phyloP scores from a whole-genome alignment of 768 basidiomycete genomes.

The Trametes elegans region DNA sequence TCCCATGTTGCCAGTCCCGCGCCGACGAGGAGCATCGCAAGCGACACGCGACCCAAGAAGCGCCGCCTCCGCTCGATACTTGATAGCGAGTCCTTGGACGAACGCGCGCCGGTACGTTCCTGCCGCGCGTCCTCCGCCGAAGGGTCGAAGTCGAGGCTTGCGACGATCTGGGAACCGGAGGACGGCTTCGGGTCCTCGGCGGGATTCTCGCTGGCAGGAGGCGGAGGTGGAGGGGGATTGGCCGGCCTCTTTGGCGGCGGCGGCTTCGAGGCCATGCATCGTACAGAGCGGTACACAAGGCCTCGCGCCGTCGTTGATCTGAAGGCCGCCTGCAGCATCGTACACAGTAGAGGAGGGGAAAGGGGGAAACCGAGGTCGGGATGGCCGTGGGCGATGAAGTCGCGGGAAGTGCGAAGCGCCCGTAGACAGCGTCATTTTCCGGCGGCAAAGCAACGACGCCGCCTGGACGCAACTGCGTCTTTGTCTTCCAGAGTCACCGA shows the following conservation, averaged over 20 bases:
- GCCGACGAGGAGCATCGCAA: slow-evolving; percentile 54
- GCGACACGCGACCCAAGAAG: slow-evolving; percentile 50
- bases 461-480: too few species aligned
- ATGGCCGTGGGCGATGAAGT: background rate
- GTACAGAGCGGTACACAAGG: slow-evolving; percentile 11
- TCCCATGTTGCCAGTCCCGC: slow-evolving; percentile 57
- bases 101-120: slow-evolving; percentile 71
- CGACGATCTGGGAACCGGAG: slow-evolving; percentile 8
- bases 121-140: slow-evolving; percentile 41
- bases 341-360: background rate
- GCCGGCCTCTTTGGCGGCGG: slow-evolving; percentile 13
- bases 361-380: background rate
- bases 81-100: slow-evolving; percentile 75
- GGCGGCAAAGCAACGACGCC: background rate
- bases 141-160: slow-evolving; percentile 23
- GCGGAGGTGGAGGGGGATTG: slow-evolving; percentile 11
- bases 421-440: background rate
- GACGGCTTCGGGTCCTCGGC: slow-evolving; percentile 9
- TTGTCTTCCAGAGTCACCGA: too few species aligned
- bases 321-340: slow-evolving; percentile 16
- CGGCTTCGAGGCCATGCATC: slow-evolving; percentile 21
- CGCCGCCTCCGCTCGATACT: slow-evolving; percentile 73
- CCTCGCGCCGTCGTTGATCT: slow-evolving; percentile 12
- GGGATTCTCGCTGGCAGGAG: slow-evolving; percentile 4
- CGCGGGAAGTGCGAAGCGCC: background rate